Conservation (phyloP, 352 stramenopile genomes). For the Pythium rishiriense region DNA sequence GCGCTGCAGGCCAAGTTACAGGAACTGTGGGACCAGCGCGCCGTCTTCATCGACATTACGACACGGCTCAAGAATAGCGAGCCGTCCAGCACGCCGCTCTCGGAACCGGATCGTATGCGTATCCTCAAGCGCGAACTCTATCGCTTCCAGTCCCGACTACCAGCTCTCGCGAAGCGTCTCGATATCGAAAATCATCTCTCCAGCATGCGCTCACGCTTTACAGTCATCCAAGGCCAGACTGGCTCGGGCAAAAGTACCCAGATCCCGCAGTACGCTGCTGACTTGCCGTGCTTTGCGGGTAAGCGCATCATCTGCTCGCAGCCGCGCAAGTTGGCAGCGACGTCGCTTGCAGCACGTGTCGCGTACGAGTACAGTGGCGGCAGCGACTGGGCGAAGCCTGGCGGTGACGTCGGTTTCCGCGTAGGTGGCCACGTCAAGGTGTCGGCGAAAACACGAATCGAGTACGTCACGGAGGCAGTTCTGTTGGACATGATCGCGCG, state of each 20-base stretch:
- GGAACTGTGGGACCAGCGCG: conserved; percentile 22
- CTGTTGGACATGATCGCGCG: conserved; percentile 31
- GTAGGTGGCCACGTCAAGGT: conserved; percentile 20
- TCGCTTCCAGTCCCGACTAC: conserved; percentile 22
- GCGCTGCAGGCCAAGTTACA: conserved; percentile 23
- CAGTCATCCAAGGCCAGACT: conserved; percentile 29
- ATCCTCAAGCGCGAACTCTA: conserved; percentile 24
- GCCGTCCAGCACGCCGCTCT: neutral
- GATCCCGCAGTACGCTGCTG: conserved; percentile 28
- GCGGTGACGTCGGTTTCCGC: conserved; percentile 25
- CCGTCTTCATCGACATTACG: conserved; percentile 19
- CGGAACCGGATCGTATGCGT: neutral
- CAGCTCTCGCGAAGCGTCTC: conserved; percentile 26
- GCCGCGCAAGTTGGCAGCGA: conserved; percentile 28
- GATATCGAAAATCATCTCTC: conserved; percentile 23
- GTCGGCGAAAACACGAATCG: conserved; percentile 17
- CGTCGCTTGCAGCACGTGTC: conserved; percentile 27
- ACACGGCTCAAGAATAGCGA: conserved; percentile 2
- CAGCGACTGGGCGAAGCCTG: conserved; percentile 14
- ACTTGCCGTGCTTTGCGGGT: conserved; percentile 22
- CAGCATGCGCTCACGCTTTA: conserved; percentile 12
- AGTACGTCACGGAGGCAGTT: conserved; percentile 30
- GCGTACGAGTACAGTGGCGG: conserved; percentile 28
- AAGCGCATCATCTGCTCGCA: conserved; percentile 34
- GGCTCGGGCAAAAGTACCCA: conserved; percentile 33